Percentiles rank a stretch among this genome's conserved stretches.
Conservation (phyloP, 2,329 filamentous ascomycete species). For the Alternaria infectoria region DNA sequence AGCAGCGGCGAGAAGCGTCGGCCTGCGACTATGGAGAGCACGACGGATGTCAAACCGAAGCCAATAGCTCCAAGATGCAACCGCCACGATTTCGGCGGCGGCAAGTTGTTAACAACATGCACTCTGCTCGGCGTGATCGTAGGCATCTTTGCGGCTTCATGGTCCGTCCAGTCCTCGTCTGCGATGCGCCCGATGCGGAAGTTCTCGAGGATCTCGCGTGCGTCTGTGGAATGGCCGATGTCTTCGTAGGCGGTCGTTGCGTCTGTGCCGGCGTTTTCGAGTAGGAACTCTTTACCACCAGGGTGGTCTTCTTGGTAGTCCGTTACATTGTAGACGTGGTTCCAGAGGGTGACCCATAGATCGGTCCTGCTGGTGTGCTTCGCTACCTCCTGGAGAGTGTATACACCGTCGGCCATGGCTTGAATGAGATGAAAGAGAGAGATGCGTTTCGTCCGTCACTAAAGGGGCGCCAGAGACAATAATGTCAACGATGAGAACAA, state of each 20-base stretch:
- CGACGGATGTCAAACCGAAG: constrained; percentile 7
- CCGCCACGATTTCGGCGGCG: constrained; percentile 13
- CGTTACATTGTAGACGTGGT: constrained; percentile 63
- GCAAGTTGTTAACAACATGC: constrained; percentile 19
- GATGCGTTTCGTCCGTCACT: neutral
- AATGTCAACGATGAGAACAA: neutral
- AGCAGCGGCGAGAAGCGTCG: constrained; percentile 11
- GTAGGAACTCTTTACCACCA: constrained; percentile 49
- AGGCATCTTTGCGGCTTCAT: constrained; percentile 46
- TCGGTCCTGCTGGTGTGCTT: constrained; percentile 57
- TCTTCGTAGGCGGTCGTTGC: constrained; percentile 54
- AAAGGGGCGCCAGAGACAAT: neutral
- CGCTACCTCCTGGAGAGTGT: constrained; percentile 49
- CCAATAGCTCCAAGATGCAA: constrained; percentile 9
- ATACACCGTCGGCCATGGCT: constrained; percentile 13
- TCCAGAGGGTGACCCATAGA: constrained; percentile 58
- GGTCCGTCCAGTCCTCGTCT: constrained; percentile 22
- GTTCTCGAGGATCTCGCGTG: constrained; percentile 50
- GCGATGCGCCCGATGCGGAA: constrained; percentile 40
- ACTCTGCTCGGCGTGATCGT: constrained; percentile 26
- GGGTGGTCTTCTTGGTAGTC: constrained; percentile 67
- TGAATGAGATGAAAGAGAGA: too few species aligned
- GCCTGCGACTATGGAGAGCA: constrained; percentile 7
- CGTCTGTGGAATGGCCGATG: constrained; percentile 56
- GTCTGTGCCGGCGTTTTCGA: constrained; percentile 53